Evolutionary conservation across 2,329 filamentous ascomycete species (phyloP).

Genomic region (Trichoderma simmonsii): DNA sequence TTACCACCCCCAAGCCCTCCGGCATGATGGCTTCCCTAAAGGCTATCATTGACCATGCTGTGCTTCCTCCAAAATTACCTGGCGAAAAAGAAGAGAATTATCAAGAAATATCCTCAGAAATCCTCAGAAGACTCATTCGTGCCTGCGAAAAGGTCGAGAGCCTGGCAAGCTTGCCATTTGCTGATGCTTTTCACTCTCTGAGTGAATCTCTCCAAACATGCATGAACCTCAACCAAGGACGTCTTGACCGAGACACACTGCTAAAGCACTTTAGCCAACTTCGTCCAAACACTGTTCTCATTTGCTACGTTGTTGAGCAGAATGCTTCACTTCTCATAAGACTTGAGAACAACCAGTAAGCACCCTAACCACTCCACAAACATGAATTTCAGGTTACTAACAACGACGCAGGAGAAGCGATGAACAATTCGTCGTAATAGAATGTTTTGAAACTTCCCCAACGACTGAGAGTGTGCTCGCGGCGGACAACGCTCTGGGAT

Average conservation of each 20-base stretch:
- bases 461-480: conserved; percentile 54
- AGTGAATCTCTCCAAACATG: not conserved
- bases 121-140: conserved; percentile 18
- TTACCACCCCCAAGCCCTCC: not conserved
- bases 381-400: not conserved
- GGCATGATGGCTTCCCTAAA: conserved; percentile 18
- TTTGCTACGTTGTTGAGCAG: conserved; percentile 26
- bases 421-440: conserved; percentile 36
- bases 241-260: not conserved
- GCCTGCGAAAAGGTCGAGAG: conserved; percentile 9
- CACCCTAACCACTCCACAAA: not conserved
- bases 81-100: conserved; percentile 11
- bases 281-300: not conserved
- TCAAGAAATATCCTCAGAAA: not conserved
- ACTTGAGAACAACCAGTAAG: conserved; percentile 21
- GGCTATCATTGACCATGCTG: conserved; percentile 25
- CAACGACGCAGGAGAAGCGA: conserved; percentile 3
- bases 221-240: not conserved
- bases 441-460: conserved; percentile 60
- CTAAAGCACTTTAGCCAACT: conserved; percentile 2
- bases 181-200: not conserved
- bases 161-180: not conserved
- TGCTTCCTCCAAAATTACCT: conserved; percentile 26
- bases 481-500: conserved; percentile 48
- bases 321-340: conserved; percentile 34